These are phyloP conservation scores for Mycocentrospora acerina DNA, from an alignment of 2,329 filamentous ascomycete species.

Conservation along the genomic window DNA sequence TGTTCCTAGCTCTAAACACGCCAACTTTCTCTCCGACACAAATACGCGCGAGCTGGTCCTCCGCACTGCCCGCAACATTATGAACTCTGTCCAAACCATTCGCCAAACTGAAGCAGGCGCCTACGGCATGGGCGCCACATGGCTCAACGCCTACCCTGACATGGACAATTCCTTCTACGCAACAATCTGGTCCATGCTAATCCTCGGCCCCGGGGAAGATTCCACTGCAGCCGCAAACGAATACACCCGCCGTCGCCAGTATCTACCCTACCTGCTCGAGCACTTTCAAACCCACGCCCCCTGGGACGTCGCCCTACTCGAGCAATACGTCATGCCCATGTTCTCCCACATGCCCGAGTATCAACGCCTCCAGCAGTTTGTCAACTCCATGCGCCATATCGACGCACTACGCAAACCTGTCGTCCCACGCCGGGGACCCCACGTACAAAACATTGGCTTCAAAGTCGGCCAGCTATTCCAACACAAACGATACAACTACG, in stretches of 20 bases:
- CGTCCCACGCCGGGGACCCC: conserved; percentile 7
- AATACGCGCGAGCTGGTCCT: conserved; percentile 67
- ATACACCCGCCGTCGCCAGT: conserved; percentile 52
- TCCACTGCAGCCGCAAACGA: not conserved
- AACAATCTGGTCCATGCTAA: conserved; percentile 67
- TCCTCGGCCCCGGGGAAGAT: conserved; percentile 41
- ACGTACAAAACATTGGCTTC: conserved; percentile 23
- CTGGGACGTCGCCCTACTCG: conserved; percentile 71
- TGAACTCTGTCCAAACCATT: conserved; percentile 64
- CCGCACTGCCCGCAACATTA: conserved; percentile 78
- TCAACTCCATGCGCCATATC: conserved; percentile 57
- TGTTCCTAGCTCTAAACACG: conserved; percentile 40
- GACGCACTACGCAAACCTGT: conserved; percentile 56
- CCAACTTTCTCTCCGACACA: conserved; percentile 64
- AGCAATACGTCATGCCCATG: conserved; percentile 67
- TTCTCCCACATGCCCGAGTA: conserved; percentile 56
- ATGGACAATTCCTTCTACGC: conserved; percentile 67
- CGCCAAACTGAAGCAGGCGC: conserved; percentile 28
- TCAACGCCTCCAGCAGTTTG: conserved; percentile 54
- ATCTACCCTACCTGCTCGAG: conserved; percentile 65
- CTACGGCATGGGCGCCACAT: conserved; percentile 23
- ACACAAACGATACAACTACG: conserved; percentile 77
- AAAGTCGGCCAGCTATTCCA: conserved; percentile 78
- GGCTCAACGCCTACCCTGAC: conserved; percentile 45
- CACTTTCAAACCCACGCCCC: conserved; percentile 66